Evolutionary conservation across 441 rosid species (phyloP), one percentile per base, ranked within the genome.

Genomic region (Cnidoscolus chayamansa): DNA sequence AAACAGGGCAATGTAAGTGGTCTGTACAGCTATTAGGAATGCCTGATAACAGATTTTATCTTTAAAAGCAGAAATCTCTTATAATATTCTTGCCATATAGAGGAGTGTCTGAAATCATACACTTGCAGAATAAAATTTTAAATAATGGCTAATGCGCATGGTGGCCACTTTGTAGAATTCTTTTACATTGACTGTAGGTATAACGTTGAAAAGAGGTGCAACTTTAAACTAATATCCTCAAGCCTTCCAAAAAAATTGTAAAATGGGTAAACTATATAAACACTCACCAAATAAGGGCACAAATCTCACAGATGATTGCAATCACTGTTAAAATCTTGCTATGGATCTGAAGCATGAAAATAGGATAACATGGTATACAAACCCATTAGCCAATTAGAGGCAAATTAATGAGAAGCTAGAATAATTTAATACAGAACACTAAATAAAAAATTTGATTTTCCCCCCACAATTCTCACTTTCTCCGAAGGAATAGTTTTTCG

Each of bases 231-330:
- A 32, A 47, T 67, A 20, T 62, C 35, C 63, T 51, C 40, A 25
- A 37, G 40, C 48, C 63, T 10, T 50, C 12, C 13, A 15, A 62
- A 32, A 32, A 68, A 25, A 25, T 25, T 25, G 25, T 25, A 25
- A 25, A 40, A 15, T 10, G 10, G 60, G 66, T 8, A 48, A 72
- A 57, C 19, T 47, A 17, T 65, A 60, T 56, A 13, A 54, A 66
- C 70, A 73, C 93, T 81, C 75, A 95, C 99, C 97, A 93, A 68
- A 88, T 47, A 71, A 93, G 90, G 75, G 99, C 98, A 75, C 89
- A 89, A 58, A 84, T 86, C 90, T 95, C 99, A 50, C 89, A 86
- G 73, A 92, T 64, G 70, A 91, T 87, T 15, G 95, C 93, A 79
- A 92, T 45, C 56, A 91, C 13, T 0, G 96, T 95, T 62, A 92